Evolutionary conservation across 2,329 filamentous ascomycete species (phyloP).

Genomic region (Aspergillus latus): DNA sequence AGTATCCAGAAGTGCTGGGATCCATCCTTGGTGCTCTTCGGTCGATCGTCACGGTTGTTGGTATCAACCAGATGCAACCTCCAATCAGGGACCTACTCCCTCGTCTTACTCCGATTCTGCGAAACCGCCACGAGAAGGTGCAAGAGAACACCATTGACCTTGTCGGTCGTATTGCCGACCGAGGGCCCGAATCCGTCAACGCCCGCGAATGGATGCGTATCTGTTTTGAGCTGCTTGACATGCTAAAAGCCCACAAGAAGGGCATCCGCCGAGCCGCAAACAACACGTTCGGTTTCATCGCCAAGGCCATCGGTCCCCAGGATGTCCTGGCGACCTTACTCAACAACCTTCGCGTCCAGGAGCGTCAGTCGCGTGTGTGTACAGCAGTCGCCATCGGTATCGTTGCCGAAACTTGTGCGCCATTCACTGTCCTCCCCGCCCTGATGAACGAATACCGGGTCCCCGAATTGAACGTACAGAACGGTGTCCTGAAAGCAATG

Average conservation of each 20-base stretch:
- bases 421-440: conserved; percentile 96
- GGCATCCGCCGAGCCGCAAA: conserved; percentile 96
- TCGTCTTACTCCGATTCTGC: conserved; percentile 92
- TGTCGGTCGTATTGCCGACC: conserved; percentile 95
- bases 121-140: conserved; percentile 98
- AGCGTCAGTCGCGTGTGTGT: conserved; percentile 96
- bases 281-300: conserved; percentile 99
- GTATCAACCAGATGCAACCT: conserved; percentile 97
- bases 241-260: conserved; percentile 99
- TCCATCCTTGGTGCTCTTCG: conserved; percentile 93
- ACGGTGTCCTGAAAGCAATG: conserved; percentile 94
- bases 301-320: conserved; percentile 96
- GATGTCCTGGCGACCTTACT: conserved; percentile 93
- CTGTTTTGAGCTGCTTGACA: conserved; percentile 97
- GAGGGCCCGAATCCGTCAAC: conserved; percentile 93
- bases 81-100: conserved; percentile 95
- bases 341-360: conserved; percentile 95
- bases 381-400: conserved; percentile 98
- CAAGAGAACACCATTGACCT: conserved; percentile 99
- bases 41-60: conserved; percentile 95
- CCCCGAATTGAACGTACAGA: conserved; percentile 97
- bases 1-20: conserved; percentile 95
- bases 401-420: conserved; percentile 95
- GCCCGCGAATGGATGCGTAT: conserved; percentile 99
- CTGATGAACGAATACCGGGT: conserved; percentile 99